Percentiles rank a stretch among this genome's conserved stretches.
Evolutionary conservation across 345 rosid species (phyloP).

Genomic region (Bruguiera gymnorhiza): DNA sequence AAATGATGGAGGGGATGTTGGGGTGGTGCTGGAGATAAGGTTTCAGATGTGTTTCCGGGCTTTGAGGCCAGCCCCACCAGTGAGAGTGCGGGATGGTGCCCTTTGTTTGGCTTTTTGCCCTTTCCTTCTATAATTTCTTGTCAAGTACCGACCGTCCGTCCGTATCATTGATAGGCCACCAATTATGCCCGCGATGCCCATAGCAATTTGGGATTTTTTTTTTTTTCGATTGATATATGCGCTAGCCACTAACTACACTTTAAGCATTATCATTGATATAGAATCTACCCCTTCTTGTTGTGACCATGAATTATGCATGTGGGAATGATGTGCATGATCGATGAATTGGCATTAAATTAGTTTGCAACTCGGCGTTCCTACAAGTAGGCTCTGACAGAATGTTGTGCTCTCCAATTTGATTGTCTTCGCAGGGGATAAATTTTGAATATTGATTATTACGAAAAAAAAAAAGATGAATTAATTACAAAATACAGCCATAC

Average conservation of each 20-base stretch:
- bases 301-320: too few relatives aligned
- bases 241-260: slow-evolving; percentile 26
- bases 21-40: slow-evolving; percentile 47
- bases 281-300: slow-evolving; percentile 3
- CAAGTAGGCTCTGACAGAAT: too few relatives aligned
- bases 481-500: too few relatives aligned
- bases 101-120: slow-evolving; percentile 31
- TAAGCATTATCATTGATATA: slow-evolving; percentile 17
- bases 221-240: slow-evolving; percentile 30
- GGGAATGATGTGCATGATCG: too few relatives aligned
- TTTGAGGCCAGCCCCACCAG: slow-evolving; percentile 31
- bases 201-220: slow-evolving; percentile 11
- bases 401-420: too few relatives aligned
- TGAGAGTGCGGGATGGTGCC: slow-evolving; percentile 28
- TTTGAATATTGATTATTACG: too few relatives aligned
- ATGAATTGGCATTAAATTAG: too few relatives aligned
- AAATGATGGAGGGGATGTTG: slow-evolving; percentile 24
- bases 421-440: too few relatives aligned
- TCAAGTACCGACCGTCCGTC: slow-evolving; percentile 21
- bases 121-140: slow-evolving; percentile 1
- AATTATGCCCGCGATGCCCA: slow-evolving; percentile 26
- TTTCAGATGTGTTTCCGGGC: slow-evolving; percentile 34
- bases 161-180: slow-evolving; percentile 22
- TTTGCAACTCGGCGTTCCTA: too few relatives aligned
- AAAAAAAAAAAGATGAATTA: neutral